phyloP scores from a whole-genome alignment of 192 early-diverging fungal species.

The Chytriomyces sp. region DNA sequence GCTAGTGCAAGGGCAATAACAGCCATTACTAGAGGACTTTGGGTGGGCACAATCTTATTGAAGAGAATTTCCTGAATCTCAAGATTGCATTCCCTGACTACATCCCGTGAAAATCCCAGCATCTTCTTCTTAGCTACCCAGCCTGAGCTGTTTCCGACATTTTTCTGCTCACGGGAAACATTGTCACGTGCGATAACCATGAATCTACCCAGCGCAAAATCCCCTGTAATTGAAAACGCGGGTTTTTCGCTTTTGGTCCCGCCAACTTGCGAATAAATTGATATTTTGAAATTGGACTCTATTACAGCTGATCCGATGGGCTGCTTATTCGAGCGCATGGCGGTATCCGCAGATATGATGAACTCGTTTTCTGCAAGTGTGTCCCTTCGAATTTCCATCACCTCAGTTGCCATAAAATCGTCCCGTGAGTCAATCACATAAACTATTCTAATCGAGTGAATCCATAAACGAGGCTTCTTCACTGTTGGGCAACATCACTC shows the following conservation, averaged over 20 bases:
- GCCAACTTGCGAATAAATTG: not conserved
- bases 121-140: not conserved
- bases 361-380: not conserved
- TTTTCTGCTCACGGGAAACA: not conserved
- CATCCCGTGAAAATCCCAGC: not conserved
- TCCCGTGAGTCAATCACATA: constrained; percentile 1
- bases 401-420: constrained; percentile 8
- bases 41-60: not conserved
- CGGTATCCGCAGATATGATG: not conserved
- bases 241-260: constrained; percentile 6
- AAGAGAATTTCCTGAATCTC: constrained; percentile 9
- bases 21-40: constrained; percentile 9
- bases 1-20: not conserved
- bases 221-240: constrained; percentile 21
- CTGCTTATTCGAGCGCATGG: constrained; percentile 4
- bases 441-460: not conserved
- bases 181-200: constrained; percentile 13
- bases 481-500: not conserved
- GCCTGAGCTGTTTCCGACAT: constrained; percentile 21
- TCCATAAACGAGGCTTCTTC: not conserved
- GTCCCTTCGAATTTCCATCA: not conserved
- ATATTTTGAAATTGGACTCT: constrained; percentile 18
- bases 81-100: constrained; percentile 13
- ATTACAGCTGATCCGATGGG: not conserved
- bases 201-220: constrained; percentile 18